Evolutionary conservation across 2,329 filamentous ascomycete genomes (phyloP).

Genomic region (Cercospora sp.): DNA sequence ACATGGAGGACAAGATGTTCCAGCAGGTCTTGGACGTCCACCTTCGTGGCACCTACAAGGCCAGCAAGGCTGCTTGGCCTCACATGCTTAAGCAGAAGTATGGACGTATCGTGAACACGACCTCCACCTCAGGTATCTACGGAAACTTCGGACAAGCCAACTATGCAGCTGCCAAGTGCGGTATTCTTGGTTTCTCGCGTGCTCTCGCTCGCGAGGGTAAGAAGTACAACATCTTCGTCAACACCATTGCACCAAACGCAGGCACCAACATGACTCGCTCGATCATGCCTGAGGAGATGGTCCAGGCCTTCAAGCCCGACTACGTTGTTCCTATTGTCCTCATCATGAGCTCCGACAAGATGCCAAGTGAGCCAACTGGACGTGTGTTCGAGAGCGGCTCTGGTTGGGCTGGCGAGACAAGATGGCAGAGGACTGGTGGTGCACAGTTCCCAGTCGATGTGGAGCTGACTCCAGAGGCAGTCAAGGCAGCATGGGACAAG

Average conservation of each 20-base stretch:
- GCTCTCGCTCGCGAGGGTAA: conserved; percentile 87
- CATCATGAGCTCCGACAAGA: conserved; percentile 81
- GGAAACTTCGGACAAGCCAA: conserved; percentile 99
- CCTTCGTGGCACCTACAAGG: conserved; percentile 90
- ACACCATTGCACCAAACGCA: conserved; percentile 96
- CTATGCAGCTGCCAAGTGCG: conserved; percentile 71
- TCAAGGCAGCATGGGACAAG: conserved; percentile 71
- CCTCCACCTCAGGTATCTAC: conserved; percentile 95
- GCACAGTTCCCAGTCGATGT: conserved; percentile 89
- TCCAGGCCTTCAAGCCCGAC: conserved; percentile 98
- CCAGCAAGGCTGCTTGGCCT: conserved; percentile 96
- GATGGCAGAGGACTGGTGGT: conserved; percentile 91
- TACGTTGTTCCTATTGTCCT: conserved; percentile 94
- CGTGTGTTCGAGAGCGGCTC: conserved; percentile 92
- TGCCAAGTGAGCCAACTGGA: conserved; percentile 75
- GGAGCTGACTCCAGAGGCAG: conserved; percentile 78
- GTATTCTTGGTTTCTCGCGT: conserved; percentile 92
- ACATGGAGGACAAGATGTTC: conserved; percentile 96
- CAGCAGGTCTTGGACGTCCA: conserved; percentile 90
- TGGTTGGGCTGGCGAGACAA: conserved; percentile 86
- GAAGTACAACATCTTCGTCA: conserved; percentile 98
- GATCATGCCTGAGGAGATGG: conserved; percentile 94
- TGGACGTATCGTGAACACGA: conserved; percentile 93
- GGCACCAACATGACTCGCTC: conserved; percentile 93
- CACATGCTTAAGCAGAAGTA: conserved; percentile 99